Conservation (phyloP, 179 eudicot species). For the Amaranthus tricolor region DNA sequence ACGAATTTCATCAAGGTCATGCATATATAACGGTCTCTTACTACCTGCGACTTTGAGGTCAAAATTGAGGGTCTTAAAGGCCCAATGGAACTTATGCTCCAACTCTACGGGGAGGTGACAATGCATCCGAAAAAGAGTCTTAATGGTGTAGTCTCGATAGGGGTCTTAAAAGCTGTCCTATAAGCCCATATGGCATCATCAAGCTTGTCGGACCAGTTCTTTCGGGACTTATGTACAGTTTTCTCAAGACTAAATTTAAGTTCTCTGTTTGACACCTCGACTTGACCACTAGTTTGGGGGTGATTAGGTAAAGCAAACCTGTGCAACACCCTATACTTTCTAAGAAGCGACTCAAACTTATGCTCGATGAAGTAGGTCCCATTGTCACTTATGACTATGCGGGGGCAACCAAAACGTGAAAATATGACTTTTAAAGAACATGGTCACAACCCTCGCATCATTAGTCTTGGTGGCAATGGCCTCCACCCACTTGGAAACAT, state of each 20-base stretch:
- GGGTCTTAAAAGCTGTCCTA: neutral
- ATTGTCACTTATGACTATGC: neutral
- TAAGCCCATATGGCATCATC: constrained; percentile 2
- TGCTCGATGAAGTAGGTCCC: constrained; percentile 12
- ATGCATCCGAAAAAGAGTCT: neutral
- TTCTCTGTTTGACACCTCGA: neutral
- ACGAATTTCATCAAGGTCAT: neutral
- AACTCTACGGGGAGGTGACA: constrained; percentile 5
- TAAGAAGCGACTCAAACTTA: neutral
- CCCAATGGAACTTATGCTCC: neutral
- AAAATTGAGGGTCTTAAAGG: neutral
- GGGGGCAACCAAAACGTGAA: neutral
- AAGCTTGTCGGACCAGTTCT: neutral
- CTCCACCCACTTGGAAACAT: neutral
- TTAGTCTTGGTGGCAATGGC: neutral
- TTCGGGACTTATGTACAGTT: neutral
- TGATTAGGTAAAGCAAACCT: neutral
- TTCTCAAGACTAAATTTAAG: no score
- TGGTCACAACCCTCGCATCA: neutral
- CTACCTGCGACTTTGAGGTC: neutral
- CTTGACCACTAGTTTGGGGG: constrained; percentile 10
- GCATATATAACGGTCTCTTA: neutral
- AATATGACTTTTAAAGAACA: neutral
- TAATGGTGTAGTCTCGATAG: neutral
- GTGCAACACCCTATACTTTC: neutral